These are phyloP conservation scores for Podospora tetraspora DNA, from an alignment of 495 filamentous ascomycete genomes.

Conservation along the genomic window DNA sequence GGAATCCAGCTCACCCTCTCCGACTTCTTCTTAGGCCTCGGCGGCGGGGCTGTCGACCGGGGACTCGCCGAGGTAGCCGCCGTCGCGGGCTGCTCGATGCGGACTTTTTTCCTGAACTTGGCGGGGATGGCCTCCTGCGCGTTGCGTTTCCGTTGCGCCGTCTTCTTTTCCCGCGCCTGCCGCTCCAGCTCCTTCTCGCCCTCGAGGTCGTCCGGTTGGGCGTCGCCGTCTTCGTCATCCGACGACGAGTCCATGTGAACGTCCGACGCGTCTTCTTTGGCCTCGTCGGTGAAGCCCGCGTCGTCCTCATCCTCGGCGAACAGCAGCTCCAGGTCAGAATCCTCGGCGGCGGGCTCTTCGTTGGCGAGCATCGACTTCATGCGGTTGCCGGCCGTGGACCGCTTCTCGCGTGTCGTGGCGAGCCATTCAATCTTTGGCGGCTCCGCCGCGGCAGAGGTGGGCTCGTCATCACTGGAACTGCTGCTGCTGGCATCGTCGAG, in stretches of 20 bases:
- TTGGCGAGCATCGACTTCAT: conserved; percentile 74
- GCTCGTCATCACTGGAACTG: conserved; percentile 20
- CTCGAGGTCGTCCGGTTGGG: conserved; percentile 62
- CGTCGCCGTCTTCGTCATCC: conserved; percentile 74
- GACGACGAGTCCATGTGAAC: conserved; percentile 76
- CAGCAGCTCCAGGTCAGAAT: conserved; percentile 71
- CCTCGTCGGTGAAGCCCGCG: conserved; percentile 66
- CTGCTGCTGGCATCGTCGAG: conserved; percentile 20
- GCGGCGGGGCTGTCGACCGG: conserved; percentile 34
- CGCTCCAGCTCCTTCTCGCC: conserved; percentile 61
- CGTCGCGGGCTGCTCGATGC: conserved; percentile 40
- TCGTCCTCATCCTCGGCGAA: conserved; percentile 86
- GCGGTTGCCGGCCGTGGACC: conserved; percentile 80
- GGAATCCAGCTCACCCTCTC: conserved; percentile 88
- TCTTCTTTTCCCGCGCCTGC: conserved; percentile 47
- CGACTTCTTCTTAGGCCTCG: conserved; percentile 82
- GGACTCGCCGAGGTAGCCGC: conserved; percentile 40
- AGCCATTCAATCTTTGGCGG: conserved; percentile 54
- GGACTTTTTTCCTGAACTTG: conserved; percentile 52
- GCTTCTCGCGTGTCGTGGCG: conserved; percentile 68
- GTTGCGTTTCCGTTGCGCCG: conserved; percentile 66
- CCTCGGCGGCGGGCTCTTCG: conserved; percentile 54
- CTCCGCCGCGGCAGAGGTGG: conserved; percentile 24
- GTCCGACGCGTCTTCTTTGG: conserved; percentile 67
- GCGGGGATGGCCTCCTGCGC: conserved; percentile 55